Conservation (phyloP, 75 land plant genomes). For the Picea glauca region DNA sequence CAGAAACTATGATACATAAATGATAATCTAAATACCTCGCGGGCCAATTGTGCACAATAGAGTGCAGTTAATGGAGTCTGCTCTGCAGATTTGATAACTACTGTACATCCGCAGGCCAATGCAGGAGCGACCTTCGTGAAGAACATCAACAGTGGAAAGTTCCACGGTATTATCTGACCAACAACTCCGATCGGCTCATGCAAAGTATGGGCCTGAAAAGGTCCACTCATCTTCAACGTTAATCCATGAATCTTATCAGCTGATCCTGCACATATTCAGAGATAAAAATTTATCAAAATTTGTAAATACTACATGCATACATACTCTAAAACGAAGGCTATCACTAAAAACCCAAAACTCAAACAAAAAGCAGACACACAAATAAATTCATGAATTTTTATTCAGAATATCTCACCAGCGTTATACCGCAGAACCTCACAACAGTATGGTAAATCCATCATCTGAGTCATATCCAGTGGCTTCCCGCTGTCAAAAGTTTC, state of each 20-base stretch:
- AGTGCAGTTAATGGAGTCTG: constrained; percentile 86
- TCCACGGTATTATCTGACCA: constrained; percentile 87
- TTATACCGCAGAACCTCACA: constrained; percentile 37
- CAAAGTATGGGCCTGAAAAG: constrained; percentile 44
- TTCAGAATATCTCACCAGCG: constrained; percentile 38
- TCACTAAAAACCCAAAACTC: background rate
- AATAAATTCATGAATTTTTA: background rate
- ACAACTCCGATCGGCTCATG: constrained; percentile 82
- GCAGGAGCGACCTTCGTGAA: constrained; percentile 71
- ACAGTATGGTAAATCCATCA: constrained; percentile 38
- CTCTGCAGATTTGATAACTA: constrained; percentile 82
- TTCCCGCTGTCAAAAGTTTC: constrained; percentile 49
- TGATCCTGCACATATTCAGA: constrained; percentile 13
- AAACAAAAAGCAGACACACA: background rate
- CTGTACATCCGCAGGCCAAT: constrained; percentile 72
- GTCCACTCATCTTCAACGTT: constrained; percentile 59
- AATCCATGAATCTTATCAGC: constrained; percentile 89
- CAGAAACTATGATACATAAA: background rate
- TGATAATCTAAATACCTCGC: constrained; percentile 28
- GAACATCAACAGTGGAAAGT: constrained; percentile 61
- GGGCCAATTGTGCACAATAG: constrained; percentile 57
- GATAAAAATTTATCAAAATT: background rate
- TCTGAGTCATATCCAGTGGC: constrained; percentile 20
- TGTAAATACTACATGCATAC: background rate
- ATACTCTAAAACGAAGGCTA: background rate